Base-by-base conservation (phyloP, 305 asterid species). In the Ruellia speciosa region DNA sequence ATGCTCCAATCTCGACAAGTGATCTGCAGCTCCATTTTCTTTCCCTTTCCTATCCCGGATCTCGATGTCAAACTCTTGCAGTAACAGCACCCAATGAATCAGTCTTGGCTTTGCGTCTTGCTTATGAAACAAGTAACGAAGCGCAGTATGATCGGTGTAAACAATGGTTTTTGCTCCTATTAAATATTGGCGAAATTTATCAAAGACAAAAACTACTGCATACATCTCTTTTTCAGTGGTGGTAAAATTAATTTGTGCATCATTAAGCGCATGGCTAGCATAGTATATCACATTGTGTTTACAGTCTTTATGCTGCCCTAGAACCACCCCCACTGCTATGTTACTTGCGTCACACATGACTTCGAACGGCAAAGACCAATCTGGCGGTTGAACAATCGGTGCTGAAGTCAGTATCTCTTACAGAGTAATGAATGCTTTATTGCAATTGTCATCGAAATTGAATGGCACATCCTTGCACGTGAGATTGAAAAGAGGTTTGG, bases 281-380 rank as follows among this genome's bases (percentile, higher is more conserved):
- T 56, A 56, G 14, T 53, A 11, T 0, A 53, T 52, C 3, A 20
- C 34, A 0, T 14, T 9, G 14, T 9, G 16, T 10, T 3, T 17
- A 0, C 18, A 10, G 1, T 18, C 62, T 9, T 40, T 45, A 18
- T 16, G 8, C 40, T 43, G 52, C 10, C 62, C 31, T 24, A 18
- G 17, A 18, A 40, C 62, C 0, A 9, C 62, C 4, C 62, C 20
- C 12, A 24, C 14, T 6, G 54, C 20, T 14, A 19, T 9, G 17
- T 24, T 17, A 31, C 18, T 20, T 4, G 54, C 54, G n/a, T 59
- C 54, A 47, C 40, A 28, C 54, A 58, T 58, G 0, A 58, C 5
- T 8, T 58, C 52, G 15, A 58, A 58, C 2, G 63, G 63, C 0
- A 14, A 0, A 0, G 9, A 7, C 63, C 63, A 24, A 24, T 24